phyloP scores from a whole-genome alignment of 2,329 filamentous ascomycete genomes.

The Lecanicillium sp. region DNA sequence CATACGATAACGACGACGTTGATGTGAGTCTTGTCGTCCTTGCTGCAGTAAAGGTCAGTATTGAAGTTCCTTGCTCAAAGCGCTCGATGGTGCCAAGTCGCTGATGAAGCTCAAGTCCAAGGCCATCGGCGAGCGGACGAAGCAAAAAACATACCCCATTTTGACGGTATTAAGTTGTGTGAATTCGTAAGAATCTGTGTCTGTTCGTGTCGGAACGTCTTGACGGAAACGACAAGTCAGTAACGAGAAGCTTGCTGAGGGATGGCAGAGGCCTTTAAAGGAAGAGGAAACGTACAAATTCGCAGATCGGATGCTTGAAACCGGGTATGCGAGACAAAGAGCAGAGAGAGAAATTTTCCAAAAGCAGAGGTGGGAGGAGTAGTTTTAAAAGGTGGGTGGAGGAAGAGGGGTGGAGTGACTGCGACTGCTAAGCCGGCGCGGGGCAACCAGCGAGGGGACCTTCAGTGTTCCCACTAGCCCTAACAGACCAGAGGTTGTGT shows the following conservation, averaged over 20 bases:
- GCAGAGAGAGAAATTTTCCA: conserved; percentile 26
- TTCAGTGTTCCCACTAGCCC: conserved; percentile 18
- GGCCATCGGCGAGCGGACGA: neutral
- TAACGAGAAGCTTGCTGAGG: neutral
- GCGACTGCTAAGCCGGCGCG: conserved; percentile 21
- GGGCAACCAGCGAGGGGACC: conserved; percentile 19
- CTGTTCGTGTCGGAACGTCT: conserved; percentile 17
- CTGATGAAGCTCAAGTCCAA: neutral
- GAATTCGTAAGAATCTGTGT: conserved; percentile 13
- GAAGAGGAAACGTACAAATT: conserved; percentile 24
- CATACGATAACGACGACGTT: conserved; percentile 90
- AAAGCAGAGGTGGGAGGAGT: conserved; percentile 28
- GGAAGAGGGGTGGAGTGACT: conserved; percentile 19
- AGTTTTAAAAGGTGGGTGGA: conserved; percentile 27
- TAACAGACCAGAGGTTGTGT: conserved; percentile 23
- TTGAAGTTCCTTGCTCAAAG: neutral
- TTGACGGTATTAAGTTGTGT: conserved; percentile 21
- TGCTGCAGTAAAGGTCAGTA: conserved; percentile 48
- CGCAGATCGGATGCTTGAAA: conserved; percentile 35
- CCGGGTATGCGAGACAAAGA: conserved; percentile 36
- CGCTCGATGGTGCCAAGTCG: too few species aligned
- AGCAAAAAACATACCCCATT: conserved; percentile 26
- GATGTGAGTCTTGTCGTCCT: conserved; percentile 92
- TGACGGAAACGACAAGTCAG: conserved; percentile 11
- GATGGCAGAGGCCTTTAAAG: conserved; percentile 1